Evolutionary conservation across 169 alveolate species (phyloP), one percentile per base, ranked within the genome.

Genomic region (Plasmodium knowlesi): DNA sequence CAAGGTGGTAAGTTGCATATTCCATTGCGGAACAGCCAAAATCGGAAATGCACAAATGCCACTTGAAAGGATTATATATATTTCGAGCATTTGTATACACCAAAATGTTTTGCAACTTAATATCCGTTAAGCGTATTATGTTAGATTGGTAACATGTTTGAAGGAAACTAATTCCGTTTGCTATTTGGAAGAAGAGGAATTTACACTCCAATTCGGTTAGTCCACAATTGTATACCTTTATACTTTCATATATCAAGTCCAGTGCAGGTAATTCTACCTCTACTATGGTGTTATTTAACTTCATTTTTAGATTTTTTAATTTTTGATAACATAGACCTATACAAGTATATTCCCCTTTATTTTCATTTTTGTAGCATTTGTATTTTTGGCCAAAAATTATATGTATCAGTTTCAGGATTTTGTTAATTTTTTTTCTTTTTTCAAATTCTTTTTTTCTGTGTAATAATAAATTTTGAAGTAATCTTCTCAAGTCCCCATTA

Each of bases 71-170:
- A 54, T 95, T 96, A 92, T 78, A 82, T 37, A 76, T 74, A 84
- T 96, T 94, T 53, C 84, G 92, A 19, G 71, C 90, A 46, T 79
- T 82, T 74, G 97, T 95, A 83, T 73, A 96, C 14, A 96, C 97
- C 50, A 96, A 93, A 30, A 96, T 92, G 82, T 96, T 96, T 76
- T 89, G 95, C 82, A 96, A 93, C 84, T 96, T 96, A 28, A 96
- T 85, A 80, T 96, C 97, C 12, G 97, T 91, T 61, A 95, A 96
- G 54, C 97, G 93, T 81, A 91, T 86, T 14, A 96, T 96, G 76
- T 96, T 92, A n/a, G 96, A 96, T 83, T 96, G 97, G 78, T 94
- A 95, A 74, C 97, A 95, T 93, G 95, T 96, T 3, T 96, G 97
- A 9, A 96, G 88, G 80, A 95, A 96, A 22, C 96, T 92, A 16